Percentiles rank a stretch among this genome's conserved stretches.
Conservation (phyloP, 139 green algal genomes). For the Tetradesmus lagerheimii region DNA sequence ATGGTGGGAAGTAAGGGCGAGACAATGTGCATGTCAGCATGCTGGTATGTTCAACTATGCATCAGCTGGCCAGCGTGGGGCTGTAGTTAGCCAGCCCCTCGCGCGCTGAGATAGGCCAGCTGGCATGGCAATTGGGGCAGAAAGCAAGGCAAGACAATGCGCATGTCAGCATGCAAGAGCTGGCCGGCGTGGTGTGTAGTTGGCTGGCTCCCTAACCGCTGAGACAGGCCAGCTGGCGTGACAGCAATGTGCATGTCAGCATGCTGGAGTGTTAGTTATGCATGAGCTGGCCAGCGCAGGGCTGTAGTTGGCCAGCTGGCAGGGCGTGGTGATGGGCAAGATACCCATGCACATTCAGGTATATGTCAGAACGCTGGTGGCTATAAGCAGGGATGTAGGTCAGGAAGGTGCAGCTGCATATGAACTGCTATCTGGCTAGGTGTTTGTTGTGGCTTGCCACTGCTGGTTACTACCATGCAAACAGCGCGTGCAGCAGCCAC, state of each 20-base stretch:
- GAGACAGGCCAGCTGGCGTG: too few species aligned
- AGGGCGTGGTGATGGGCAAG: neutral
- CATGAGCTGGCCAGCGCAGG: slow-evolving; percentile 4
- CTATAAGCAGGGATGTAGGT: neutral
- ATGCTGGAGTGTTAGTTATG: neutral
- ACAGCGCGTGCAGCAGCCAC: too few species aligned
- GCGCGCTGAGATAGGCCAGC: neutral
- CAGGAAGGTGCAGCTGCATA: too few species aligned
- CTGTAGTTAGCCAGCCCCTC: neutral
- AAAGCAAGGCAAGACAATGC: too few species aligned
- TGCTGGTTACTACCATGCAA: too few species aligned
- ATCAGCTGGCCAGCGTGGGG: neutral
- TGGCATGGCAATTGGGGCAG: too few species aligned
- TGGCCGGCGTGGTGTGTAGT: too few species aligned
- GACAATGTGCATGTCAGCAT: neutral
- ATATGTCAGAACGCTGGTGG: neutral
- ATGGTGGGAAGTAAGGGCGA: too few species aligned
- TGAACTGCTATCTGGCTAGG: too few species aligned
- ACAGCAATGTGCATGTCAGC: neutral
- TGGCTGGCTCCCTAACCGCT: too few species aligned
- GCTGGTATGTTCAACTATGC: neutral
- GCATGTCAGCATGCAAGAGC: too few species aligned
- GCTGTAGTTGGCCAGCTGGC: neutral
- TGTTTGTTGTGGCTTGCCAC: too few species aligned
- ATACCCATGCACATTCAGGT: neutral